These are phyloP conservation scores for Pleurostoma richardsiae DNA, from an alignment of 2,329 filamentous ascomycete genomes.

Conservation along the genomic window DNA sequence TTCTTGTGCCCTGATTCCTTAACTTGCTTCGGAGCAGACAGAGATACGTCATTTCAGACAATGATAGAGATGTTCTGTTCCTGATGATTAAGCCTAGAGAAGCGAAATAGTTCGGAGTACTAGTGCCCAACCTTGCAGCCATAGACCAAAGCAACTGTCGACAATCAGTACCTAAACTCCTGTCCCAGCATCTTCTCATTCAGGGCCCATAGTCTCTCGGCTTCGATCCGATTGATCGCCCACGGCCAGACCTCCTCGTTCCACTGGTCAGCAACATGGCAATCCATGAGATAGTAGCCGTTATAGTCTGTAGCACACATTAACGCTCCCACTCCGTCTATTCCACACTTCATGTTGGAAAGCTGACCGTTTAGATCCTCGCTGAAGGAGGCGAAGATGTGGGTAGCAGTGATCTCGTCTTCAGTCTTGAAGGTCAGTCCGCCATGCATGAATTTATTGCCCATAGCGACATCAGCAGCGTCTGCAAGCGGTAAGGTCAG, in stretches of 20 bases:
- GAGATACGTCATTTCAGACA: too few relatives aligned
- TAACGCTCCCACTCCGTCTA: neutral
- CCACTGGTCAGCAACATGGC: slow-evolving; percentile 11
- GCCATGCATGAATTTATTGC: too few relatives aligned
- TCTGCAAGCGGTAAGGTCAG: too few relatives aligned
- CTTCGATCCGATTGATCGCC: slow-evolving; percentile 16
- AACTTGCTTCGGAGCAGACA: too few relatives aligned
- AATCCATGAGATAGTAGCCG: slow-evolving; percentile 14
- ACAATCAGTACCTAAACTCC: slow-evolving; percentile 19
- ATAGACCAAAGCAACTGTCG: too few relatives aligned
- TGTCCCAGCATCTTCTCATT: slow-evolving; percentile 40
- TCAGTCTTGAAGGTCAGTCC: neutral
- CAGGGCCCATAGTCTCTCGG: slow-evolving; percentile 38
- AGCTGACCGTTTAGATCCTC: neutral
- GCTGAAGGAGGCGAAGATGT: slow-evolving; percentile 1
- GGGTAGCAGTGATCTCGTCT: slow-evolving; percentile 1
- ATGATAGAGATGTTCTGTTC: too few relatives aligned
- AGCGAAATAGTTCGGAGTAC: too few relatives aligned
- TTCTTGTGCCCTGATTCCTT: too few relatives aligned
- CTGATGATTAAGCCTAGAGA: too few relatives aligned
- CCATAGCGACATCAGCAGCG: too few relatives aligned
- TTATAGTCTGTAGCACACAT: slow-evolving; percentile 9
- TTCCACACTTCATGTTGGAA: neutral
- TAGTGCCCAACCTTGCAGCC: too few relatives aligned
- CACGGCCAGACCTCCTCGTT: slow-evolving; percentile 12